Base-by-base conservation (phyloP, 306 rosid genomes). In the Notholithocarpus densiflorus region DNA sequence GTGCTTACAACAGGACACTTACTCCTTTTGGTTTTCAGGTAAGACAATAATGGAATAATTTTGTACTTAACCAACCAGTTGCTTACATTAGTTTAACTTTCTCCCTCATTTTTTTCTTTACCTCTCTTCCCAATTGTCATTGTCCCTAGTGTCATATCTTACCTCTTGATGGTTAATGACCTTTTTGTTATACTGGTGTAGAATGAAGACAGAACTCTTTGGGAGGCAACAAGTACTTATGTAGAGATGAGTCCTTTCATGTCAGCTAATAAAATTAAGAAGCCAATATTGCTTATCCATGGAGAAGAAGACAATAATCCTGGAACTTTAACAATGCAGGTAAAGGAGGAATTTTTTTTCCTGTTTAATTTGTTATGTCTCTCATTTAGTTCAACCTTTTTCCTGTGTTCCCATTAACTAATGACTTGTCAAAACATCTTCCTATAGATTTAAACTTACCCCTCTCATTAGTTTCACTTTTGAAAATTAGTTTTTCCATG, bases 1-100 rank as follows among this genome's bases (percentile, higher is more conserved):
- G 99, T 82, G 99, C 99, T 78, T 95, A 95, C 91, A 93, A 95
- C 86, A 89, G 99, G 84, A 95, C 99, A 5, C 93, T 95, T 56
- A 95, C 99, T 80, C 99, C 99, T 79, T 95, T 95, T 56, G 99
- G 99, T 81, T 95, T 95, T 86, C 99, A 95, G 99, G 99, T 93
- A 70, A 43, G 56, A 13, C 43, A 79, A 68, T 59, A 48, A 61
- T 61, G 29, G 52, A 32, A 56, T 40, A 31, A 12, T 69, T 31
- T 27, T 40, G 66, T 23, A 18, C 68, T 74, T 51, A 74, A 53
- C 57, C 68, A 62, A 56, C 37, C 48, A 37, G 23, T 20, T 53
- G 34, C 40, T 34, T 82, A 29, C 43, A 26, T 48, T 12, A 74
- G 34, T 72, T 64, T 15, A 21, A 64, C 7, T 14, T 65, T 6